Evolutionary conservation across 352 stramenopile genomes (phyloP).

Genomic region (Phytophthora capsici): DNA sequence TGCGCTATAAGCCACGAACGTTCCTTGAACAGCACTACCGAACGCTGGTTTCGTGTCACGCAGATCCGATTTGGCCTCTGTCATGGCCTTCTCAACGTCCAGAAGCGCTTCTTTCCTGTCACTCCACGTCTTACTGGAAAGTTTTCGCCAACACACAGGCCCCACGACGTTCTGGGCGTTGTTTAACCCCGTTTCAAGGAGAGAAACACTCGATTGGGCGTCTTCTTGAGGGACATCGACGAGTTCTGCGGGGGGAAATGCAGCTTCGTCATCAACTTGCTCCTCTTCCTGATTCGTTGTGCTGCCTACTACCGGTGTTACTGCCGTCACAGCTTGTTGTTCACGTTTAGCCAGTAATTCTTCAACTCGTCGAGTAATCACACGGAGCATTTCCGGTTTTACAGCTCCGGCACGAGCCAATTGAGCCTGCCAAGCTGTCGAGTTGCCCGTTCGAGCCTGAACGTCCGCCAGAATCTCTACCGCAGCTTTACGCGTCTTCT

Average conservation of each 20-base stretch:
- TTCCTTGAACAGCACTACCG: slow-evolving; percentile 61
- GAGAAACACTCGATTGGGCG: slow-evolving; percentile 39
- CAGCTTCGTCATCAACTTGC: slow-evolving; percentile 39
- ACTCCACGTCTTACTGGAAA: slow-evolving; percentile 86
- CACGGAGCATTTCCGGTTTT: slow-evolving; percentile 81
- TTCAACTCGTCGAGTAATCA: slow-evolving; percentile 79
- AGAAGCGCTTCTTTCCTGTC: slow-evolving; percentile 84
- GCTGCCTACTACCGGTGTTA: slow-evolving; percentile 34
- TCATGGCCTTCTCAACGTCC: slow-evolving; percentile 73
- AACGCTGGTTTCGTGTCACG: slow-evolving; percentile 70
- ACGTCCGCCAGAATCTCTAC: slow-evolving; percentile 76
- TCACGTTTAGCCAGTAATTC: slow-evolving; percentile 60
- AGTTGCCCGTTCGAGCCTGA: slow-evolving; percentile 37
- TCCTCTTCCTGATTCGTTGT: slow-evolving; percentile 59
- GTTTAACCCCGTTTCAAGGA: slow-evolving; percentile 50
- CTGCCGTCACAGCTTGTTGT: slow-evolving; percentile 36
- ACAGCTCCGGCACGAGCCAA: slow-evolving; percentile 37
- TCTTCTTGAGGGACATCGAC: slow-evolving; percentile 58
- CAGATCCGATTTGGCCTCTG: slow-evolving; percentile 73
- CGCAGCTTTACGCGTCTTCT: slow-evolving; percentile 76
- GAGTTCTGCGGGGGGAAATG: slow-evolving; percentile 37
- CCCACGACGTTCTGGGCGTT: slow-evolving; percentile 61
- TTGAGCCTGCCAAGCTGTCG: slow-evolving; percentile 32
- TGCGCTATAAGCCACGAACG: slow-evolving; percentile 72
- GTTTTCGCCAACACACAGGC: slow-evolving; percentile 75